Conservation (phyloP, 73 alveolate genomes). For the Uronychia setigera region DNA sequence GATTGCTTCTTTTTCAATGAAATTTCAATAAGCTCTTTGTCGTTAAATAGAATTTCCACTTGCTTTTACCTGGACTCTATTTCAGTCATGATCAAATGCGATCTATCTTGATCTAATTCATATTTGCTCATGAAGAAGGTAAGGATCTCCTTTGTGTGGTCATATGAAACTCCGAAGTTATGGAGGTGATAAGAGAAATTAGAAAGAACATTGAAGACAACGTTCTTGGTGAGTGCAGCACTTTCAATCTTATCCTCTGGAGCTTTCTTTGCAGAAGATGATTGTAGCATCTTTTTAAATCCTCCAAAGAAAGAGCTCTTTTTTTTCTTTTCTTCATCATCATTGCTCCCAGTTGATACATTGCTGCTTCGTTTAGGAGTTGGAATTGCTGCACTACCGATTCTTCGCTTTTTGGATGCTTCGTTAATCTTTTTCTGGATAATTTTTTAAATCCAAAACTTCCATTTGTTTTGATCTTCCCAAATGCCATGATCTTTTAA, state of each 20-base stretch:
- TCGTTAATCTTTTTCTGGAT: slow-evolving; percentile 51
- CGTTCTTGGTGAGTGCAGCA: slow-evolving; percentile 15
- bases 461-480: slow-evolving; percentile 53
- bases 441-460: slow-evolving; percentile 35
- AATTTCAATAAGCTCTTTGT: slow-evolving; percentile 16
- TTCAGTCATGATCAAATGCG: slow-evolving; percentile 50
- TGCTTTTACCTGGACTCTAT: slow-evolving; percentile 40
- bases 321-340: neutral
- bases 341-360: neutral
- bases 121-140: slow-evolving; percentile 50
- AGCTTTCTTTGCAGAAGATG: slow-evolving; percentile 8
- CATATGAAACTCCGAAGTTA: slow-evolving; percentile 26
- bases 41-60: neutral
- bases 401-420: slow-evolving; percentile 9
- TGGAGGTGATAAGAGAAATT: slow-evolving; percentile 24
- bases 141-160: slow-evolving; percentile 31
- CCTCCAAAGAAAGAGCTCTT: slow-evolving; percentile 5
- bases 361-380: neutral
- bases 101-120: slow-evolving; percentile 49
- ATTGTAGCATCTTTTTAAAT: neutral
- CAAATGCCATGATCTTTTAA: slow-evolving; percentile 59
- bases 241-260: neutral
- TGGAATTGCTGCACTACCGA: neutral
- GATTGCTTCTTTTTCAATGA: neutral
- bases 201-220: slow-evolving; percentile 43